These are phyloP conservation scores for Tetracentron sinense DNA, from an alignment of 164 flowering plant species.

Conservation along the genomic window DNA sequence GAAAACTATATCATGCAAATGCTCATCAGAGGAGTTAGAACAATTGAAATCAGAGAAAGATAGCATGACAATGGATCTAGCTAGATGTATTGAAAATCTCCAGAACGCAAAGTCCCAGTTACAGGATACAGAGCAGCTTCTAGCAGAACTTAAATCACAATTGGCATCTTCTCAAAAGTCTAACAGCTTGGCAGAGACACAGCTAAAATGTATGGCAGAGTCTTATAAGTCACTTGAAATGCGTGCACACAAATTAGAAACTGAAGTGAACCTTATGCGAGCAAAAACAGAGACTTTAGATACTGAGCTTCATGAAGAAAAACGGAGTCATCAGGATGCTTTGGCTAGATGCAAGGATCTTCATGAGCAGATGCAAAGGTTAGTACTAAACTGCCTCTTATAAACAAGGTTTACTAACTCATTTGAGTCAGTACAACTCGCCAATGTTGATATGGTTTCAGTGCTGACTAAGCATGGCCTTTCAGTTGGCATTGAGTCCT, in stretches of 20 bases:
- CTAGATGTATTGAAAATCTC: slow-evolving; percentile 53
- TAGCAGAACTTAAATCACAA: slow-evolving; percentile 65
- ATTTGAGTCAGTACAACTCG: background rate
- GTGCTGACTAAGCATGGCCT: background rate
- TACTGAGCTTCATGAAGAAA: slow-evolving; percentile 74
- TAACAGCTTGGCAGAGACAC: slow-evolving; percentile 87
- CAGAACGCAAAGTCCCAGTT: slow-evolving; percentile 56
- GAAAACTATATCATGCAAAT: slow-evolving; percentile 28
- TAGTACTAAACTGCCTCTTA: slow-evolving; percentile 15
- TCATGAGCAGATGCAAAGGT: slow-evolving; percentile 75
- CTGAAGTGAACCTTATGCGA: slow-evolving; percentile 54
- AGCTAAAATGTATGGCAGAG: slow-evolving; percentile 97
- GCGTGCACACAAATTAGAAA: slow-evolving; percentile 58
- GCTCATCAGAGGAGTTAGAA: slow-evolving; percentile 60
- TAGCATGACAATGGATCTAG: slow-evolving; percentile 41
- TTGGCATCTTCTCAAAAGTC: slow-evolving; percentile 66
- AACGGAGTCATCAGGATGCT: slow-evolving; percentile 50
- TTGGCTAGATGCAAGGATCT: slow-evolving; percentile 62
- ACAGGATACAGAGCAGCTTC: slow-evolving; percentile 61
- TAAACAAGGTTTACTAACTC: background rate
- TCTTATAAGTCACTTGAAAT: slow-evolving; percentile 86
- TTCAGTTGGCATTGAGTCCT: no score
- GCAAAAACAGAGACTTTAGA: slow-evolving; percentile 51
- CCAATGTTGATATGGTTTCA: background rate
- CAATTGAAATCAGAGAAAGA: slow-evolving; percentile 68